A percentile compares a stretch with the other conserved stretches of the same genome.
Conservation (phyloP, 352 stramenopile species). For the Phytophthora ohioensis region DNA sequence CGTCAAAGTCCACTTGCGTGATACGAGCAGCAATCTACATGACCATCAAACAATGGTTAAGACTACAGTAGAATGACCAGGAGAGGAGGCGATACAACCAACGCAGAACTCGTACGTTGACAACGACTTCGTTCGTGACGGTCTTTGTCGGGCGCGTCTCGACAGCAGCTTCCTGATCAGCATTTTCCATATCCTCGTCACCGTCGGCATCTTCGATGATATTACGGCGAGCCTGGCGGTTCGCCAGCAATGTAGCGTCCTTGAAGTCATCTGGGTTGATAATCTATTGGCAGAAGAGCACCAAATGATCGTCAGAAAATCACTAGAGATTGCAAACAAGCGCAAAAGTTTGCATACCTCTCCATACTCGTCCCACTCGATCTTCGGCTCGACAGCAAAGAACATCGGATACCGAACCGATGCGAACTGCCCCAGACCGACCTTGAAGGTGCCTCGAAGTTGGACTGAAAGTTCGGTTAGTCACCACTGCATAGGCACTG, state of each 20-base stretch:
- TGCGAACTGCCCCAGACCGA: slow-evolving; percentile 85
- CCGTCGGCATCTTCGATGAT: slow-evolving; percentile 66
- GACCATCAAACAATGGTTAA: slow-evolving; percentile 12
- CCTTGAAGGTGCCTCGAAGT: slow-evolving; percentile 87
- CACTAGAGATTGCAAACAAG: background rate
- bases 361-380: slow-evolving; percentile 92
- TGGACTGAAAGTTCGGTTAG: slow-evolving; percentile 52
- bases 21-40: slow-evolving; percentile 78
- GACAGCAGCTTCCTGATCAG: slow-evolving; percentile 58
- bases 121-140: slow-evolving; percentile 68
- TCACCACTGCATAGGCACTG: background rate
- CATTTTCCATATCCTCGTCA: slow-evolving; percentile 79
- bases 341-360: slow-evolving; percentile 48
- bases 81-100: background rate
- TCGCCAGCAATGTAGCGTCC: slow-evolving; percentile 71
- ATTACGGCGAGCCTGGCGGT: slow-evolving; percentile 69
- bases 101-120: slow-evolving; percentile 53
- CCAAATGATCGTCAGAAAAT: background rate
- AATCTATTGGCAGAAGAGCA: slow-evolving; percentile 44
- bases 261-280: slow-evolving; percentile 89
- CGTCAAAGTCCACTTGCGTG: slow-evolving; percentile 87
- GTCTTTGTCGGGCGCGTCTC: slow-evolving; percentile 87
- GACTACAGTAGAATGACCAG: background rate
- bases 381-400: slow-evolving; percentile 84
- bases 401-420: slow-evolving; percentile 91